Evolutionary conservation across 2,329 filamentous ascomycete species (phyloP), one percentile per base, ranked within the genome.

Genomic region (Colletotrichum scovillei): DNA sequence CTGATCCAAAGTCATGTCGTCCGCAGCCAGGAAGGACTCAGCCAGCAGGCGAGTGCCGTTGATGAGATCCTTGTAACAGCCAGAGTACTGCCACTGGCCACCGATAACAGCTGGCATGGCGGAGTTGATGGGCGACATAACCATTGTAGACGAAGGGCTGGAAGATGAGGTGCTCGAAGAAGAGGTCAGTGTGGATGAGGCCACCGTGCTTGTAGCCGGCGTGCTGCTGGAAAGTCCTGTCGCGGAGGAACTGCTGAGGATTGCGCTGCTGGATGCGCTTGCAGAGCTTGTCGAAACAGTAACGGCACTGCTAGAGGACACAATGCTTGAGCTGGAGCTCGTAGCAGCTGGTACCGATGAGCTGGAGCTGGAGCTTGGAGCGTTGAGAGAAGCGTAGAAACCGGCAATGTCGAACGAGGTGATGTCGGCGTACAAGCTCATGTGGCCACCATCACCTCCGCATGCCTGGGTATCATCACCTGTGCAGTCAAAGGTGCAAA

Each of bases 401-500:
- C 71, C 75, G 14, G 76, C 75, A 19, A 76, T 77, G 65, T 81
- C 73, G 32, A 78, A 82, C 46, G 75, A 78, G 14, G 70, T 78
- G 1, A 75, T 72, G 67, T 82, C 79, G 46, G 80, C 81, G 67
- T 79, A 82, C 28, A 80, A 59, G n/a, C 78, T 82, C 68, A 82
- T 75, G 59, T 78, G 82, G 3, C 76, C 78, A 3, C 78, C 77
- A 49, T 80, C 75, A 5, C 81, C 81, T 69, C 80, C 80, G 63
- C 80, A 81, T 14, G 78, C 78, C 57, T 81, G 78, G 2, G 73
- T 78, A 1, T 52, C 57, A 58, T 81, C 78, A 7, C 79, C 79
- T 8, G 75, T 76, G 63, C 80, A 81, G n/a, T 76, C 74, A 60
- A 78, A 81, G 16, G 78, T 78, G 67, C 78, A 79, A 6, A 76